Evolutionary conservation across 2,329 filamentous ascomycete species (phyloP), one percentile per base, ranked within the genome.

Genomic region (Bertia moriformis): DNA sequence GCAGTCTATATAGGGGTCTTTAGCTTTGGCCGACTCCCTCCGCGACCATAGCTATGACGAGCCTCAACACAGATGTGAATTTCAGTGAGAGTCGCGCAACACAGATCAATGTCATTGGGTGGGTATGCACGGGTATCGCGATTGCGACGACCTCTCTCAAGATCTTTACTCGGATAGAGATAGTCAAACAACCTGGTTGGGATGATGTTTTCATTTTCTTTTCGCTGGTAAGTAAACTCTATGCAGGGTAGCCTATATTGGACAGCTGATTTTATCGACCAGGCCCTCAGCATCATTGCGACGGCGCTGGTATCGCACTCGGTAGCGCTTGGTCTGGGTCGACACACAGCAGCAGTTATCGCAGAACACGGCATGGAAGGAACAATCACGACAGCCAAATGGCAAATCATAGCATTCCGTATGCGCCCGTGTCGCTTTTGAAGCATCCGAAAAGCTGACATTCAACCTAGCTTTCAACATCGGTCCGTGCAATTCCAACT

Each of bases 151-250:
- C 52, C 12, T 14, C 24, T 7, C 41, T 53, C 18, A 53, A 52
- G 40, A 30, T 53, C 2, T 45, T 49, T 32, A 39, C 44, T 2
- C 45, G 48, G 10, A 40, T 43, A 3, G 42, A 43, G 7, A n/a
- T n/a, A n/a, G 41, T 48, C n/a, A 47, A 47, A 18, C 27, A 36
- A 3, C 18, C 46, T 4, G 51, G 50, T 14, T 53, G 51, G 50
- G 50, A 52, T 45, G 50, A 52, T 37, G 50, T 52, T 33, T 51
- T 53, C 20, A 53, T 53, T 18, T 49, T 51, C 29, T 44, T 50
- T 14, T 51, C 51, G 1, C 18, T 51, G 45, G 51, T 53, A 40
- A 32, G 38, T 38, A 5, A n/a, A 27, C n/a, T n/a, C n/a, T n/a
- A n/a, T n/a, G n/a, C n/a, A n/a, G n/a, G n/a, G n/a, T n/a, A n/a